These are phyloP conservation scores for Coemansia sp. DNA, from an alignment of 192 early-diverging fungal species.

Conservation along the genomic window DNA sequence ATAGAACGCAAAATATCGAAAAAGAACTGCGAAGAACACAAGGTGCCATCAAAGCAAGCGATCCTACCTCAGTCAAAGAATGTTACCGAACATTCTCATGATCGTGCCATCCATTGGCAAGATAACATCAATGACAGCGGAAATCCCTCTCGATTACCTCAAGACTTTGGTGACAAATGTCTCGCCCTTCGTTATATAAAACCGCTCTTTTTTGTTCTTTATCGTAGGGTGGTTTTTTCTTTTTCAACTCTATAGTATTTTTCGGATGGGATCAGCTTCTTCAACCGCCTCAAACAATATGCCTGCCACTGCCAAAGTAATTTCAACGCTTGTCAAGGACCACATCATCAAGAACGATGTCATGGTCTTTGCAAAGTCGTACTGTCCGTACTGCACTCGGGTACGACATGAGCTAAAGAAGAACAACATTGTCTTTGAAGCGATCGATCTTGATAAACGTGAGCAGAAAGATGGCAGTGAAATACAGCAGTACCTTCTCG, in stretches of 20 bases:
- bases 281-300: conserved; percentile 15
- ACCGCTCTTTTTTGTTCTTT: background rate
- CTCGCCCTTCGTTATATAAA: conserved; percentile 2
- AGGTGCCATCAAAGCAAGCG: background rate
- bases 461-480: conserved; percentile 48
- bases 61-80: too few relatives aligned
- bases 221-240: background rate
- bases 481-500: conserved; percentile 61
- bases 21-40: background rate
- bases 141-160: background rate
- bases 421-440: conserved; percentile 35
- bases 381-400: conserved; percentile 66
- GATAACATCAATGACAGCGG: background rate
- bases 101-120: background rate
- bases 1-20: background rate
- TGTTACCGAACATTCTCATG: background rate
- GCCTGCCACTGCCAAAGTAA: conserved; percentile 28
- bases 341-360: conserved; percentile 42
- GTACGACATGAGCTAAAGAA: conserved; percentile 55
- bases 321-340: conserved; percentile 26
- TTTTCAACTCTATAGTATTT: conserved; percentile 7
- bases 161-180: background rate
- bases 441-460: conserved; percentile 63
- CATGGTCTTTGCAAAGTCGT: conserved; percentile 75
- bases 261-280: conserved; percentile 15